phyloP scores from a whole-genome alignment of 1,284 basidiomycete species.

The Anthracocystis walkeri region DNA sequence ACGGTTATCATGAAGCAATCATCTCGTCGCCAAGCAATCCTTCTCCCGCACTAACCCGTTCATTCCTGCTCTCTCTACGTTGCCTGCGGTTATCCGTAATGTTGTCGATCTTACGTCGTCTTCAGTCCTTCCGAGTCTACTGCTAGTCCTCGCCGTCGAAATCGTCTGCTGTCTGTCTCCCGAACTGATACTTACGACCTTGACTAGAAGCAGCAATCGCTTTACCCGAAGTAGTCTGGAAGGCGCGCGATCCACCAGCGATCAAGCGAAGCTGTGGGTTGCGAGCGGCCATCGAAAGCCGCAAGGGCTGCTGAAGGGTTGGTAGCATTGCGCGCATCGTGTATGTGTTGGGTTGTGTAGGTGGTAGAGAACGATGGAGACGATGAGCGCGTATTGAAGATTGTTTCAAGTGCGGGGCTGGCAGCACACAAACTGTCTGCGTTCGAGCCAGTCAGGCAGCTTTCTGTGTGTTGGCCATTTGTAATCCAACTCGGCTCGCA shows the following conservation, averaged over 20 bases:
- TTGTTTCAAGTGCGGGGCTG: constrained; percentile 14
- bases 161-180: neutral
- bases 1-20: too few relatives aligned
- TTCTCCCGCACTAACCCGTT: too few relatives aligned
- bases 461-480: constrained; percentile 12
- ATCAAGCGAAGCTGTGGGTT: constrained; percentile 60
- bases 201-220: constrained; percentile 46
- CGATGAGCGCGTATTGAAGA: neutral
- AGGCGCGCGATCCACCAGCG: constrained; percentile 53
- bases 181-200: constrained; percentile 42
- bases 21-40: too few relatives aligned
- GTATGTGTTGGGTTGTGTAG: neutral
- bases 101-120: too few relatives aligned
- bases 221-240: constrained; percentile 45
- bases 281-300: constrained; percentile 51
- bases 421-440: neutral
- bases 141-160: neutral
- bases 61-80: neutral
- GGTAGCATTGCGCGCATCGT: constrained; percentile 47
- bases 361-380: neutral
- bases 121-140: too few relatives aligned
- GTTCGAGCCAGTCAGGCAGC: constrained; percentile 9
- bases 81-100: too few relatives aligned
- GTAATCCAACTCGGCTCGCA: constrained; percentile 21
- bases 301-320: constrained; percentile 50